These are phyloP conservation scores for Waltiozyma sp. DNA, from an alignment of 1,139 yeast species.

Conservation along the genomic window DNA sequence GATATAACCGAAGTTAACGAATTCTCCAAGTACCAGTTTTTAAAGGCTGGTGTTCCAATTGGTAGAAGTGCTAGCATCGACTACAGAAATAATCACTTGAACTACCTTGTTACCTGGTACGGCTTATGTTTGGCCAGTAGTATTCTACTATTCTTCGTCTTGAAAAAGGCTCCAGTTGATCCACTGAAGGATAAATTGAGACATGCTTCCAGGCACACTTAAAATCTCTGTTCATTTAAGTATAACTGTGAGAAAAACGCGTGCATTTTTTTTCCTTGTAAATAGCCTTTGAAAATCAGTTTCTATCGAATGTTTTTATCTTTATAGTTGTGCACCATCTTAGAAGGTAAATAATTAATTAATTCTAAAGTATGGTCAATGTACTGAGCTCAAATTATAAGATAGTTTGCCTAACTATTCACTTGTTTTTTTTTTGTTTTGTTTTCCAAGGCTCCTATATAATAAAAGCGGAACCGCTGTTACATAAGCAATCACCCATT, in stretches of 20 bases:
- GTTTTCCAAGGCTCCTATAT: too few relatives aligned
- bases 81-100: conserved; percentile 81
- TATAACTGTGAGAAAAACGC: too few relatives aligned
- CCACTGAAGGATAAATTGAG: conserved; percentile 33
- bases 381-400: too few relatives aligned
- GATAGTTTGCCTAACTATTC: too few relatives aligned
- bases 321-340: background rate
- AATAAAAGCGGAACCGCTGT: background rate
- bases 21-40: conserved; percentile 37
- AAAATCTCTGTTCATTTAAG: background rate
- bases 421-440: too few relatives aligned
- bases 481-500: background rate
- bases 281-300: background rate
- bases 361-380: too few relatives aligned
- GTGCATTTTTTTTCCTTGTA: background rate
- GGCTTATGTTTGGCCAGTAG: conserved; percentile 68
- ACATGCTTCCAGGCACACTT: conserved; percentile 28
- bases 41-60: conserved; percentile 79
- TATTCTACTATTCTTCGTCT: conserved; percentile 46
- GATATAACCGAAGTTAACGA: conserved; percentile 18
- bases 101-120: conserved; percentile 91
- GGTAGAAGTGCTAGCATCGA: conserved; percentile 75
- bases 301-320: background rate
- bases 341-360: too few relatives aligned
- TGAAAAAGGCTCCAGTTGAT: conserved; percentile 36